These are phyloP conservation scores for Diplocarpon mali DNA, from an alignment of 2,329 filamentous ascomycete genomes.

Conservation along the genomic window DNA sequence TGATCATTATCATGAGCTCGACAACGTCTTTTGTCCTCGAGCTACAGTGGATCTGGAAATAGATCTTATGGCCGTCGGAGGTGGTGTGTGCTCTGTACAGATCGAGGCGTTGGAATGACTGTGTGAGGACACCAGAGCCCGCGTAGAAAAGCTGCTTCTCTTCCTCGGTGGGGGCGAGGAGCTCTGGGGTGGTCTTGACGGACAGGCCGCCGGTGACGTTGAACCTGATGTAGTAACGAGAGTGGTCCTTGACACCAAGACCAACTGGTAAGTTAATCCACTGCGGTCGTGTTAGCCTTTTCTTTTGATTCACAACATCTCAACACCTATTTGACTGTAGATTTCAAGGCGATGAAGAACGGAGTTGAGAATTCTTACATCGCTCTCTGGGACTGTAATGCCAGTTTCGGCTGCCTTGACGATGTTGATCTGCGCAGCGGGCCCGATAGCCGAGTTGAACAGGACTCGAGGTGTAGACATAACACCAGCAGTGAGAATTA, in stretches of 20 bases:
- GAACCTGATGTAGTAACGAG: not conserved
- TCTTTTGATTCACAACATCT: too few relatives aligned
- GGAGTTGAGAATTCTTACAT: too few relatives aligned
- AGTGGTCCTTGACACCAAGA: not conserved
- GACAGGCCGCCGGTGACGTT: not conserved
- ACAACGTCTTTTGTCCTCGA: too few relatives aligned
- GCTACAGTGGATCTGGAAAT: too few relatives aligned
- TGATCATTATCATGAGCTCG: too few relatives aligned
- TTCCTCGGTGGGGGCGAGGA: not conserved
- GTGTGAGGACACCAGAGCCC: not conserved
- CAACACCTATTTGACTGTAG: too few relatives aligned
- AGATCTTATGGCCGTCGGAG: not conserved
- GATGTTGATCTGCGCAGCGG: not conserved
- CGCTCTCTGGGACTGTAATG: not conserved
- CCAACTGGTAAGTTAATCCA: constrained; percentile 4
- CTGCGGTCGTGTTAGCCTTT: too few relatives aligned
- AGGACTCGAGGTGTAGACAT: constrained; percentile 4
- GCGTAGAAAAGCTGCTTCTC: not conserved
- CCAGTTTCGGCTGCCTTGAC: not conserved
- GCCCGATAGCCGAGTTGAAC: constrained; percentile 3
- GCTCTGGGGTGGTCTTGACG: not conserved
- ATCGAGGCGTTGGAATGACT: constrained; percentile 1
- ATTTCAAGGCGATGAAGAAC: too few relatives aligned
- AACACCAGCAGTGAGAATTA: constrained; percentile 1
- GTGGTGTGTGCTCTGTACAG: not conserved